Evolutionary conservation across 1,284 basidiomycete genomes (phyloP).

Genomic region (Mycena sp.): DNA sequence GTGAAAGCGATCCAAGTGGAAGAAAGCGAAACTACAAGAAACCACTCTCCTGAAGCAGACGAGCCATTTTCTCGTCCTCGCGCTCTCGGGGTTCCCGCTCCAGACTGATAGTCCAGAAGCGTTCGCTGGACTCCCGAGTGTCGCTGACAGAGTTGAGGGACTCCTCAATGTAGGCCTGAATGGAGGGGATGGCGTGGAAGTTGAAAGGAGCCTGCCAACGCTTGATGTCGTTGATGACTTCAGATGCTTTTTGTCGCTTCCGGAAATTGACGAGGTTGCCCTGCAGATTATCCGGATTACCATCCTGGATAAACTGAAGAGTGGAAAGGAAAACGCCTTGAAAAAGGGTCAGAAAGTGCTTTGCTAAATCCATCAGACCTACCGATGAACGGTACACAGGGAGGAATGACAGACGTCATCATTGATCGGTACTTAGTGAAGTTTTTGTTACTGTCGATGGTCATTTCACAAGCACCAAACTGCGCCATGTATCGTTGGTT

Average conservation of each 20-base stretch:
- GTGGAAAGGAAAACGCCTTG: slow-evolving; percentile 95
- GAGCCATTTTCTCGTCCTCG: slow-evolving; percentile 92
- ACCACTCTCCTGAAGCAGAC: slow-evolving; percentile 65
- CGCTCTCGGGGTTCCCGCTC: slow-evolving; percentile 92
- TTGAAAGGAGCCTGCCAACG: slow-evolving; percentile 96
- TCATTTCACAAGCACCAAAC: slow-evolving; percentile 78
- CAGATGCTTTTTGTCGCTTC: slow-evolving; percentile 92
- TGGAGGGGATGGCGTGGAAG: slow-evolving; percentile 72
- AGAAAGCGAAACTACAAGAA: too few relatives aligned
- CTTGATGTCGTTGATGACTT: slow-evolving; percentile 95
- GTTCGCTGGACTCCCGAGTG: slow-evolving; percentile 67
- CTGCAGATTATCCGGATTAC: slow-evolving; percentile 86
- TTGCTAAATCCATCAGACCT: slow-evolving; percentile 36
- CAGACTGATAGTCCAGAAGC: slow-evolving; percentile 87
- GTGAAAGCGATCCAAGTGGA: too few relatives aligned
- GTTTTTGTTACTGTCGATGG: slow-evolving; percentile 90
- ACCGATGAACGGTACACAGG: slow-evolving; percentile 98
- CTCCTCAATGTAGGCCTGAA: slow-evolving; percentile 83
- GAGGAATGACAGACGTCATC: slow-evolving; percentile 87
- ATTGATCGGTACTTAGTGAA: slow-evolving; percentile 92
- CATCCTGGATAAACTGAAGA: slow-evolving; percentile 97
- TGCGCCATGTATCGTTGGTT: slow-evolving; percentile 74
- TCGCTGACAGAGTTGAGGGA: slow-evolving; percentile 76
- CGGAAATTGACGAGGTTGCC: slow-evolving; percentile 91
- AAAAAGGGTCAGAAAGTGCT: not conserved